Conservation (phyloP, 73 alveolate species). For the Tetrahymena elliotti region DNA sequence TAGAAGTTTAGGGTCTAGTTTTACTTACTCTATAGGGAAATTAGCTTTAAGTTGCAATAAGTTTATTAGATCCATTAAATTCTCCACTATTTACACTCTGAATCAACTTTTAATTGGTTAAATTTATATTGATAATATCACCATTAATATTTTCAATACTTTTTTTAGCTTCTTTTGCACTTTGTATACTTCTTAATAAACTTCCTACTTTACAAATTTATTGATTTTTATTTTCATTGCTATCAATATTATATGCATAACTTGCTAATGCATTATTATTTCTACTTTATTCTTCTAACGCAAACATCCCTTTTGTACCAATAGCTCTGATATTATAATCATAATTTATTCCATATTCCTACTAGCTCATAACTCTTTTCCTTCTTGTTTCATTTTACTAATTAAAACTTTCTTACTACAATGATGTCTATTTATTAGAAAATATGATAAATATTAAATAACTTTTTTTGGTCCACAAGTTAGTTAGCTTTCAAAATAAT, state of each 20-base stretch:
- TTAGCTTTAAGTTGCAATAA: not conserved
- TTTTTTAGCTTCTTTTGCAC: not conserved
- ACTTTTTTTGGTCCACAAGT: not conserved
- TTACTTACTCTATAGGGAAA: not conserved
- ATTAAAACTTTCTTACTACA: not conserved
- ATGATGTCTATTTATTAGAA: not conserved
- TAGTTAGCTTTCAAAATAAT: not conserved
- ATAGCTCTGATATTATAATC: not conserved
- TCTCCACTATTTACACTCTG: not conserved
- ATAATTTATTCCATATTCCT: not conserved
- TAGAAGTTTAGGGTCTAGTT: not conserved
- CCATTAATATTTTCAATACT: not conserved
- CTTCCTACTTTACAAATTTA: not conserved
- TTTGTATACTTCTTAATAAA: not conserved
- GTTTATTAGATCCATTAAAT: not conserved
- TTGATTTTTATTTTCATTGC: not conserved
- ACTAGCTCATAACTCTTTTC: not conserved
- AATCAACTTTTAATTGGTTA: not conserved
- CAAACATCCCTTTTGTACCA: not conserved
- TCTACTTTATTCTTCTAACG: not conserved
- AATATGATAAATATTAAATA: not conserved
- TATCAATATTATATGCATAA: not conserved
- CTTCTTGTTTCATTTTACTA: not conserved
- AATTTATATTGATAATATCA: not conserved
- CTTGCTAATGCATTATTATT: not conserved